Base-by-base conservation (phyloP, 108 stramenopile genomes). In the Fragilariopsis cylindrus region DNA sequence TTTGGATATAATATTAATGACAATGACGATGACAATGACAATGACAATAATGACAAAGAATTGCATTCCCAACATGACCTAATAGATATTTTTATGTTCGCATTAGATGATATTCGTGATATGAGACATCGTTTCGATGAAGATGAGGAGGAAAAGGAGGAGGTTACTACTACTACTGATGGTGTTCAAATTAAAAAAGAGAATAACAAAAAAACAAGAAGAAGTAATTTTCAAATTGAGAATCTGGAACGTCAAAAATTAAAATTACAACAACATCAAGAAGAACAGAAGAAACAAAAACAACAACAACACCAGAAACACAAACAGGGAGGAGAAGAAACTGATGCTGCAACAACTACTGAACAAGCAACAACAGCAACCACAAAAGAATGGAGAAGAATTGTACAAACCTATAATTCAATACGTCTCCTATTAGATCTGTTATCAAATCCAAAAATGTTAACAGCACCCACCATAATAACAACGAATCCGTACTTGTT, bases 381-480 rank as follows among this genome's bases (percentile, higher is more conserved):
- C 30, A 11, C 12, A 60, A 11, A 60, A 4, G 58, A 21, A 18
- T 60, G 58, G 58, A 21, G 1, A 0, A 21, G 58, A 4, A 5
- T 78, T 13, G 70, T 74, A 13, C 58, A 65, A 21, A 72, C 74
- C 48, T 44, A 69, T 58, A 81, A 81, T 65, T 76, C 81, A 1
- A 69, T 72, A 5, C 64, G 81, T 3, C 62, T 71, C 1, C 9
- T 76, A 30, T 30, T 57, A 13, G 8, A 68, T 76, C 19, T 54
- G 69, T 41, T 57, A 49, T 69, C 81, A 72, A 40, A 57, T 30
- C 30, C 30, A 30, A 30, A 30, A 30, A 30, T 30, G 30, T 30
- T n/a, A n/a, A n/a, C n/a, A n/a, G n/a, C n/a, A n/a, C n/a, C n/a
- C n/a, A n/a, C n/a, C n/a, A n/a, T n/a, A n/a, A n/a, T n/a, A n/a